Evolutionary conservation across 176 grass and related monocot genomes (phyloP).

Genomic region (Zizania latifolia): DNA sequence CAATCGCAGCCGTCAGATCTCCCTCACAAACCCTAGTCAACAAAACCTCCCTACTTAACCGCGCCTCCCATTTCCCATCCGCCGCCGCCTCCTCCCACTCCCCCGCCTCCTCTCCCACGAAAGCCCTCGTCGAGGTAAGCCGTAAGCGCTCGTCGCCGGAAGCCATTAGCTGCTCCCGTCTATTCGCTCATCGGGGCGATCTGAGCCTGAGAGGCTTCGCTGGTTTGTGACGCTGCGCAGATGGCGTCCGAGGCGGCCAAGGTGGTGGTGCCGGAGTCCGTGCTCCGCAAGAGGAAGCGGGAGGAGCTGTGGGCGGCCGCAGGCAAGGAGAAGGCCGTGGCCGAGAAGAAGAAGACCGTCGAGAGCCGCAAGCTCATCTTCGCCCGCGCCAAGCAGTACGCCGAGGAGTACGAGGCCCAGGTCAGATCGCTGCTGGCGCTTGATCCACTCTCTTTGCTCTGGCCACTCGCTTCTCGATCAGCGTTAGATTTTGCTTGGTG

Average conservation of each 20-base stretch:
- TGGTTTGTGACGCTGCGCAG: background rate
- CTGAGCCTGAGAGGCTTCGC: background rate
- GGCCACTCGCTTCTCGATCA: background rate
- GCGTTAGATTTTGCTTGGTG: background rate
- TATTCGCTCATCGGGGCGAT: background rate
- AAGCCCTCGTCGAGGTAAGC: conserved; percentile 37
- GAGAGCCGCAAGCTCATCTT: conserved; percentile 62
- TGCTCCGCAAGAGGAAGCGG: conserved; percentile 67
- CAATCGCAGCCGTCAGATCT: conserved; percentile 31
- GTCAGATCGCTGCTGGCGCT: conserved; percentile 15
- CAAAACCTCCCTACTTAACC: conserved; percentile 27
- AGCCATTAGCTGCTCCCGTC: background rate
- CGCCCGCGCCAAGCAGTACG: conserved; percentile 56
- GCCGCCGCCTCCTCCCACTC: background rate
- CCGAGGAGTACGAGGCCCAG: conserved; percentile 68
- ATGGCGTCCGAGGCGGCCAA: conserved; percentile 56
- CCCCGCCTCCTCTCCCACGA: background rate
- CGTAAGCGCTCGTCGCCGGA: background rate
- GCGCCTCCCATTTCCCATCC: background rate
- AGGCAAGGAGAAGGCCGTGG: conserved; percentile 52
- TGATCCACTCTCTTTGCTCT: background rate
- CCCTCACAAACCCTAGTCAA: conserved; percentile 33
- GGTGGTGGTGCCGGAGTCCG: conserved; percentile 62
- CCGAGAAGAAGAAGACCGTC: conserved; percentile 39
- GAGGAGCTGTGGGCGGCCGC: conserved; percentile 56